Base-by-base conservation (phyloP, 2,329 filamentous ascomycete genomes). In the Teratosphaeria zuluensis region DNA sequence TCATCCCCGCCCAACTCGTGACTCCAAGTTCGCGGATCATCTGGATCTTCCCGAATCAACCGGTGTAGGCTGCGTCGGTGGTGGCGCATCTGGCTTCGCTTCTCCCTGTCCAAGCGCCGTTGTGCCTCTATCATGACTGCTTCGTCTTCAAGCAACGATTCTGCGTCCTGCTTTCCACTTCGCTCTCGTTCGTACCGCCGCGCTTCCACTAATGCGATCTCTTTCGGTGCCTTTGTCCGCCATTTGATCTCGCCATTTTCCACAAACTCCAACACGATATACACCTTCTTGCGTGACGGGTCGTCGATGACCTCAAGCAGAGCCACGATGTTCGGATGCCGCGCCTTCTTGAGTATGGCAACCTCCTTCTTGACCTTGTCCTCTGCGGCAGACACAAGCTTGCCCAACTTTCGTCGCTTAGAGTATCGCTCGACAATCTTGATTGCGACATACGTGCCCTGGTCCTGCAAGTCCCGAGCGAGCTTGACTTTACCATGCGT, bases 401-500 rank as follows among this genome's bases (percentile, higher is more conserved):
- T 84, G 56, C 94, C 94, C n/a, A 99, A 81, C 30, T 92, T 88
- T 58, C 92, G 86, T 67, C 90, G 90, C 77, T 95, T 96, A 56
- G 92, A 95, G 71, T 94, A 96, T 42, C 94, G 86, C 59, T 95
- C 90, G 53, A 99, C 95, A 68, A 99, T 99, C 77, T 99, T 99
- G 81, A 99, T 96, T 58, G 94, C 94, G 3, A 99, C 92, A 70
- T 87, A 87, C 56, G 89, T 86, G 61, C 82, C 58, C 19, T 64
- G 60, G 1, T 84, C 91, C 58, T 86, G 79, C 53, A 90, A 78
- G 70, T 95, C 91, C 57, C 90, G 84, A 54, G 92, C 94, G 54
- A 96, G 81, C 76, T 99, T 99, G 70, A 99, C 94, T 77, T 97
- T 99, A 69, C 94, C 94, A 72, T 99, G 94, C 68, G 96, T 90